Base-by-base conservation (phyloP, 2,329 filamentous ascomycete genomes). In the Leptographium procerum region DNA sequence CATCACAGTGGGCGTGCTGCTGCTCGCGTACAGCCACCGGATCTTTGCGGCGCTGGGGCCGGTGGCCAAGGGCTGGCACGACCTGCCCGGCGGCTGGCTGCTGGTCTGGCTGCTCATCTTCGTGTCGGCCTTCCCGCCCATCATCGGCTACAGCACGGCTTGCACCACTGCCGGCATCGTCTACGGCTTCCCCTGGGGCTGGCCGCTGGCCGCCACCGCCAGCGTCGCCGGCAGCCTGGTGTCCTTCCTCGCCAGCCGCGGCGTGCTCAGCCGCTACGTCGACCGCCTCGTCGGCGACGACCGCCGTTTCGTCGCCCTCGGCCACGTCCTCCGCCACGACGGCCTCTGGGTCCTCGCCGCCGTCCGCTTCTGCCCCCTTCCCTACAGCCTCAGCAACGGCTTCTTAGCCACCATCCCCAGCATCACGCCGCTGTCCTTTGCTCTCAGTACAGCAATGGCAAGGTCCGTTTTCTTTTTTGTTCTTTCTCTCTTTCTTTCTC, bases 351-450 rank as follows among this genome's bases (percentile, higher is more conserved):
- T 97, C 57, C 79, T 99, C 52, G 86, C 89, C 62, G 95, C 94
- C 81, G 94, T 99, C 65, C 83, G 94, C 33, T 81, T 97, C 63
- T 97, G 92, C 67, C 94, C 94, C 2, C 70, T 99, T 61, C 94
- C 94, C 16, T 99, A 95, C 70, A 94, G 88, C 56, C 76, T 97
- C 64, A 91, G 88, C 68, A 99, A 99, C 69, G 94, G 91, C 55
- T 95, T 95, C 61, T 83, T 99, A 58, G 90, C 90, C 33, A 97
- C 94, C 1, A 91, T 99, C 61, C 91, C 91, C 3, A 95, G 88
- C 34, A 89, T 99, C 36, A 81, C 85, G 28, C 88, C 88, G 47
- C 70, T 80, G 61, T 82, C 82, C 52, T 97, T 95, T 73, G 86
- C 85, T 34, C 70, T 91, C 52, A 92, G 94, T 7, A 97, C 92